Evolutionary conservation across 1,139 yeast species (phyloP).

Genomic region (Martiniozyma asiatica): DNA sequence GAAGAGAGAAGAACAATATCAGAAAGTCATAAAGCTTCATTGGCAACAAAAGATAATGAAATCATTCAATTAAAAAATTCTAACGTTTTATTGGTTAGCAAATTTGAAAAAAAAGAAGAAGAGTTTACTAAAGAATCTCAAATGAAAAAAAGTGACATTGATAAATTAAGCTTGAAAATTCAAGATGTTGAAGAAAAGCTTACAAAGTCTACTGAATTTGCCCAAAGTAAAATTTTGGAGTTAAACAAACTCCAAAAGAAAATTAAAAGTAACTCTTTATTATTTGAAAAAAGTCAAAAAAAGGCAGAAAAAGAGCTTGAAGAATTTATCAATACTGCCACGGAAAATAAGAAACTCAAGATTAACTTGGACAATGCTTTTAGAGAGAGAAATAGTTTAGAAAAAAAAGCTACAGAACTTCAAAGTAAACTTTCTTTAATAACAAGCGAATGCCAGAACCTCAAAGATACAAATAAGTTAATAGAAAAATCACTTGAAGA

Average conservation of each 20-base stretch:
- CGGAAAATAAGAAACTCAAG: not conserved
- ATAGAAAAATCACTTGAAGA: not conserved
- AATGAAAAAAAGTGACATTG: not conserved
- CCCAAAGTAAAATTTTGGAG: not conserved
- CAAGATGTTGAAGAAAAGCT: not conserved
- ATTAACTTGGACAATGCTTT: not conserved
- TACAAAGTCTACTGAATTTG: not conserved
- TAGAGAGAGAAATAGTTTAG: not conserved
- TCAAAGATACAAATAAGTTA: not conserved
- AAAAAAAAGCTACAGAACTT: not conserved
- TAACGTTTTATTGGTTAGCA: no score
- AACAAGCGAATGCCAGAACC: not conserved
- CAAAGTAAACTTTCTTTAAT: not conserved
- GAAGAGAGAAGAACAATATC: no score
- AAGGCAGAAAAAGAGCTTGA: not conserved
- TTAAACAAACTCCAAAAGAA: constrained; percentile 1
- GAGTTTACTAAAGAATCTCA: not conserved
- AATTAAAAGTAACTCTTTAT: no score
- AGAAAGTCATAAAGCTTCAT: no score
- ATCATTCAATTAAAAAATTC: no score
- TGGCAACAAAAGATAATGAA: not conserved
- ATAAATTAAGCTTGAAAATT: not conserved
- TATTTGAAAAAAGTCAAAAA: not conserved
- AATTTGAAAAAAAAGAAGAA: not conserved
- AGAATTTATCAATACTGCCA: not conserved